A percentile compares a stretch with the other conserved stretches of the same genome.
phyloP scores from a whole-genome alignment of 352 stramenopile species.

The Phytopythium sindhum region DNA sequence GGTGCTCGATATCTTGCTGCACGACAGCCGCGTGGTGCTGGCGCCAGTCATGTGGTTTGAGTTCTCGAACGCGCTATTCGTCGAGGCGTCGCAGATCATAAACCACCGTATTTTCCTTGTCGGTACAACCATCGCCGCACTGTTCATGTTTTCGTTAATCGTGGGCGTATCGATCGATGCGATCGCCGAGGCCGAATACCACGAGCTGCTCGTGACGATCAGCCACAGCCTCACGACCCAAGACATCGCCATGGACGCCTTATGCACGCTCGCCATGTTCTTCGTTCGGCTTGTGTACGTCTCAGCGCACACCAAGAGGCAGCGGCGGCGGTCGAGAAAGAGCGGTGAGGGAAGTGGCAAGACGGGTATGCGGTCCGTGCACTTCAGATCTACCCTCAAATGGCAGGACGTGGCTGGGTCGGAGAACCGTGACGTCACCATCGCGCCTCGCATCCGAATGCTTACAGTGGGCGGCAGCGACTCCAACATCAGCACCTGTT shows the following conservation, averaged over 20 bases:
- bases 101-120: not conserved
- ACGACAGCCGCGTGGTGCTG: not conserved
- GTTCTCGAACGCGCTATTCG: conserved; percentile 2
- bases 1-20: not conserved
- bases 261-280: conserved; percentile 4
- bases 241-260: not conserved
- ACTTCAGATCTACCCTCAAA: not conserved
- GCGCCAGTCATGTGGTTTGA: conserved; percentile 3
- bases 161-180: not conserved
- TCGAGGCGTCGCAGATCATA: conserved; percentile 2
- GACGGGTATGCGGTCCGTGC: not conserved
- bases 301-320: not conserved
- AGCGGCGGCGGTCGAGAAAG: not conserved
- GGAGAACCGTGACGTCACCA: not conserved
- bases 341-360: not conserved
- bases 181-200: not conserved
- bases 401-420: not conserved
- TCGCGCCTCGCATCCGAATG: not conserved
- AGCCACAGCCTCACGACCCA: not conserved
- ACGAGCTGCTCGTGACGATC: not conserved
- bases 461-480: not conserved
- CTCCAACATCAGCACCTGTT: conserved; percentile 1
- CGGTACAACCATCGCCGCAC: not conserved
- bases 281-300: not conserved
- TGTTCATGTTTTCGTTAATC: not conserved